A percentile compares a stretch with the other conserved stretches of the same genome.
These are phyloP conservation scores for Diaporthe longicolla DNA, from an alignment of 2,329 filamentous ascomycete genomes.

Conservation along the genomic window DNA sequence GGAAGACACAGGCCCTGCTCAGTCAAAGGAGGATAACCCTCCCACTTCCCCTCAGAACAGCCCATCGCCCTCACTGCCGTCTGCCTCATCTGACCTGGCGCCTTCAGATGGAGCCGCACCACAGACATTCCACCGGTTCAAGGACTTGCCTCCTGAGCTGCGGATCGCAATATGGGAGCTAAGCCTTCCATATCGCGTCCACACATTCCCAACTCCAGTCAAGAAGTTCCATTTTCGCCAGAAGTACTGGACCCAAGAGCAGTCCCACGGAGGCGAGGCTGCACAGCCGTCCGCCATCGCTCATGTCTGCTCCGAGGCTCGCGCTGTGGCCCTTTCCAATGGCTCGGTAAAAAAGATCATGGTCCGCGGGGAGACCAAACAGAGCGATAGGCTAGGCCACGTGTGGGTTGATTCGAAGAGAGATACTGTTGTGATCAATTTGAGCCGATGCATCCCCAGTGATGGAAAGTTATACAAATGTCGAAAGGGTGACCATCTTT, in stretches of 20 bases:
- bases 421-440: neutral
- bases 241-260: neutral
- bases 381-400: neutral
- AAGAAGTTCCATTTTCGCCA: neutral
- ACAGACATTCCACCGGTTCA: neutral
- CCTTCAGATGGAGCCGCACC: neutral
- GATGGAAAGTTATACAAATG: neutral
- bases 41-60: neutral
- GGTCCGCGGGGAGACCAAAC: neutral
- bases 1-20: neutral
- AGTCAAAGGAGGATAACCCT: neutral
- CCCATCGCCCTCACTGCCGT: neutral
- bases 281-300: neutral
- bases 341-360: neutral
- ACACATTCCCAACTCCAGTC: neutral
- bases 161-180: neutral
- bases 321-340: neutral
- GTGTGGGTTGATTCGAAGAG: neutral
- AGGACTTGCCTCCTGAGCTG: neutral
- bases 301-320: slow-evolving; percentile 1
- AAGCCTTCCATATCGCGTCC: neutral
- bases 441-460: neutral
- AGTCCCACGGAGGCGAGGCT: neutral
- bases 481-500: neutral
- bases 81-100: neutral